phyloP scores from a whole-genome alignment of 2,329 filamentous ascomycete species.

The Bisporella sp. region DNA sequence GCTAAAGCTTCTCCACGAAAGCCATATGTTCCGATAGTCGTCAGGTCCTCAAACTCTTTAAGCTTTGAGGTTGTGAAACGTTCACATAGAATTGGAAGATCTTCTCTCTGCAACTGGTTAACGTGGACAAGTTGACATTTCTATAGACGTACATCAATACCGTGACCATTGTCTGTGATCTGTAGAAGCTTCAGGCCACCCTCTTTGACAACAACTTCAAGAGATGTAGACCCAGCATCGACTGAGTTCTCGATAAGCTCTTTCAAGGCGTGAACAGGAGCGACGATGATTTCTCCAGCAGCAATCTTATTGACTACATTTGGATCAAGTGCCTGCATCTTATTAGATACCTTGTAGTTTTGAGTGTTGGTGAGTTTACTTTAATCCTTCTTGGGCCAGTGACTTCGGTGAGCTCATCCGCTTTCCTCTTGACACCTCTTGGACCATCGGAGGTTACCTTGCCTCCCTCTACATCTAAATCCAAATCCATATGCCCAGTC shows the following conservation, averaged over 20 bases:
- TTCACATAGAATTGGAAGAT: slow-evolving; percentile 86
- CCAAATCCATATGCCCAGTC: slow-evolving; percentile 36
- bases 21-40: slow-evolving; percentile 89
- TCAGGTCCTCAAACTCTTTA: slow-evolving; percentile 85
- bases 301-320: slow-evolving; percentile 98
- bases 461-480: slow-evolving; percentile 18
- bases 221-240: slow-evolving; percentile 86
- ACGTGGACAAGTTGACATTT: neutral
- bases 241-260: slow-evolving; percentile 96
- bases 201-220: slow-evolving; percentile 91
- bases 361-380: slow-evolving; percentile 23
- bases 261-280: slow-evolving; percentile 91
- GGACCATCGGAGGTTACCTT: slow-evolving; percentile 1
- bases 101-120: slow-evolving; percentile 60
- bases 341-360: slow-evolving; percentile 7
- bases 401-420: slow-evolving; percentile 33
- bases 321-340: slow-evolving; percentile 63
- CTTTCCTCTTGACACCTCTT: slow-evolving; percentile 39
- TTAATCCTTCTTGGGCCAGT: slow-evolving; percentile 42
- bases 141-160: slow-evolving; percentile 66
- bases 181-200: slow-evolving; percentile 92
- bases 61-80: slow-evolving; percentile 96
- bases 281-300: slow-evolving; percentile 95
- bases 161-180: slow-evolving; percentile 94
- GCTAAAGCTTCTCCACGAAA: slow-evolving; percentile 94